phyloP scores from a whole-genome alignment of 192 early-diverging fungal species.

The Funneliformis geosporum region DNA sequence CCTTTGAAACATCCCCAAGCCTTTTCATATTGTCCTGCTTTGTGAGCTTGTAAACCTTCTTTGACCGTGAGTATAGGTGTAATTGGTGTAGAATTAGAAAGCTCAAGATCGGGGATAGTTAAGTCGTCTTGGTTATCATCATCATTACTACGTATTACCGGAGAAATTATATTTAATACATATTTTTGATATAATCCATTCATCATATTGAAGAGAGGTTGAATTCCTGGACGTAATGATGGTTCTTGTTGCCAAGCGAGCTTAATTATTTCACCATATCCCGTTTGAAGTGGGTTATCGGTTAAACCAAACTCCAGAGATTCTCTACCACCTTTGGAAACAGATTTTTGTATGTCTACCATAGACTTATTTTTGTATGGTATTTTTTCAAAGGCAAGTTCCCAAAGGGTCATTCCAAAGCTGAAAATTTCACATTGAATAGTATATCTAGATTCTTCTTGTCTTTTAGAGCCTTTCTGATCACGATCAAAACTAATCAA shows the following conservation, averaged over 20 bases:
- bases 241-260: conserved; percentile 25
- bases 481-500: background rate
- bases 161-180: background rate
- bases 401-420: conserved; percentile 19
- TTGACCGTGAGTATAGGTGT: background rate
- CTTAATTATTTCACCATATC: background rate
- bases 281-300: background rate
- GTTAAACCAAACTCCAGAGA: background rate
- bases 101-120: background rate
- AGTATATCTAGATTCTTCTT: conserved; percentile 6
- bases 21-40: background rate
- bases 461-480: background rate
- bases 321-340: conserved; percentile 7
- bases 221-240: background rate
- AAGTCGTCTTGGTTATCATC: background rate
- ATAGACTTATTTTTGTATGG: background rate
- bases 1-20: conserved; percentile 24
- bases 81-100: background rate
- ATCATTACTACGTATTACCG: background rate
- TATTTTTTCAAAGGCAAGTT: conserved; percentile 4
- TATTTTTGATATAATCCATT: background rate
- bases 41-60: background rate
- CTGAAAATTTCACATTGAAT: conserved; percentile 33
- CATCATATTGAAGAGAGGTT: background rate
- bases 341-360: background rate